Percentiles rank a stretch among this genome's conserved stretches.
Evolutionary conservation across 257 asterid genomes (phyloP).

Genomic region (Forsythia viridissima): DNA sequence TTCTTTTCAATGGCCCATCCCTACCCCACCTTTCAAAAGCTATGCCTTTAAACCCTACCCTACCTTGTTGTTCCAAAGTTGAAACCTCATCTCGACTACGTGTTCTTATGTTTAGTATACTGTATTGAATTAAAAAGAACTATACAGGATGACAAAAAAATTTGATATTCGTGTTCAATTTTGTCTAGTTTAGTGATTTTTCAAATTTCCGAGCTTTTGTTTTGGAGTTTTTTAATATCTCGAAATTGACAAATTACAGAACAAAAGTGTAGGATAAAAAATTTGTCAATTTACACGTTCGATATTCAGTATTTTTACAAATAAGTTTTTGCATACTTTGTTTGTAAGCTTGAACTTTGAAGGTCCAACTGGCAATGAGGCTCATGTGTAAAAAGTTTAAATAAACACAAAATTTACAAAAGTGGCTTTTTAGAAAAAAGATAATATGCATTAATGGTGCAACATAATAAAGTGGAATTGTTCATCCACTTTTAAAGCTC

Average conservation of each 20-base stretch:
- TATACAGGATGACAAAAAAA: not conserved
- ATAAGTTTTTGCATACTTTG: not conserved
- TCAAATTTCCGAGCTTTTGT: not conserved
- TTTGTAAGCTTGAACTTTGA: not conserved
- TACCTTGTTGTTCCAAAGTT: slow-evolving; percentile 1
- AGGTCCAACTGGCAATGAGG: not conserved
- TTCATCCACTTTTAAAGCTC: not conserved
- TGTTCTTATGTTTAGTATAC: not conserved
- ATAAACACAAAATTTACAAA: not conserved
- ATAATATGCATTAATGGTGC: not conserved
- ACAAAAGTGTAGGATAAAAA: not conserved
- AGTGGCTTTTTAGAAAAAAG: not conserved
- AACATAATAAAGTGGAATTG: not conserved
- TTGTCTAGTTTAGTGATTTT: not conserved
- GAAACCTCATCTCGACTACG: not conserved
- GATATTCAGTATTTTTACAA: not conserved
- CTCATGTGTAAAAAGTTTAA: not conserved
- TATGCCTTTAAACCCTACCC: slow-evolving; percentile 18
- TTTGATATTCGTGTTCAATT: no score
- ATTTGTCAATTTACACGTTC: not conserved
- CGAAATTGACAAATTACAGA: not conserved
- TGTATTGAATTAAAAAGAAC: not conserved
- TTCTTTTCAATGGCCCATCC: slow-evolving; percentile 29
- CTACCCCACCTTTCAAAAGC: slow-evolving; percentile 44
- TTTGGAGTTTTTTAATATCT: not conserved